Evolutionary conservation across 306 rosid species (phyloP).

Genomic region (Vicia faba): DNA sequence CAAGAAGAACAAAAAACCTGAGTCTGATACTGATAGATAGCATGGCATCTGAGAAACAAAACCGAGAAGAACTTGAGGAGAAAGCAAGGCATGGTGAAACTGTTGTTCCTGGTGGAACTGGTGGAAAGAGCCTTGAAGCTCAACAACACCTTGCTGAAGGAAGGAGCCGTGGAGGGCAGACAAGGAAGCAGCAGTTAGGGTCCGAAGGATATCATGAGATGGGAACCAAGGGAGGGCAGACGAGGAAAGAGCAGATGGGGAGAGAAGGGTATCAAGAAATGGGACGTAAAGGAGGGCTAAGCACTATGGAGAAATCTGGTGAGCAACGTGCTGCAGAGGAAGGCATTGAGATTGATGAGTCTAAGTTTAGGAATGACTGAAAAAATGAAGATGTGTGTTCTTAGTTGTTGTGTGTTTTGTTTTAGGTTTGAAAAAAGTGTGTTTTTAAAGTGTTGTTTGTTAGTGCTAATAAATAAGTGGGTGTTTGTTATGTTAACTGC

Average conservation of each 20-base stretch:
- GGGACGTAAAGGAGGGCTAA: slow-evolving; percentile 75
- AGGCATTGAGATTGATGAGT: slow-evolving; percentile 59
- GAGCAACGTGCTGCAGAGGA: slow-evolving; percentile 61
- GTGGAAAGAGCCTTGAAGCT: slow-evolving; percentile 79
- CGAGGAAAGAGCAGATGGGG: slow-evolving; percentile 66
- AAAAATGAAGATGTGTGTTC: neutral
- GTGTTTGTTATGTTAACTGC: neutral
- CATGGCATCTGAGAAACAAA: slow-evolving; percentile 59
- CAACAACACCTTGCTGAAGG: slow-evolving; percentile 86
- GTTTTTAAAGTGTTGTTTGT: neutral
- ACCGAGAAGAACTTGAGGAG: slow-evolving; percentile 55
- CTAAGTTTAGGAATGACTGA: slow-evolving; percentile 32
- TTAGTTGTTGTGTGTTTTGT: slow-evolving; percentile 19
- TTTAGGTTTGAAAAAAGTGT: neutral
- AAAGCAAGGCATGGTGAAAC: slow-evolving; percentile 73
- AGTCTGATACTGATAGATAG: neutral
- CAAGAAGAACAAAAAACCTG: neutral
- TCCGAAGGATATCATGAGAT: slow-evolving; percentile 60
- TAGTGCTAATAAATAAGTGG: neutral
- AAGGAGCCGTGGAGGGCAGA: slow-evolving; percentile 68
- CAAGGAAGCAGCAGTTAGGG: slow-evolving; percentile 69
- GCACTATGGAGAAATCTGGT: slow-evolving; percentile 57
- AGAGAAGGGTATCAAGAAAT: slow-evolving; percentile 58
- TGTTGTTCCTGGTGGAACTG: slow-evolving; percentile 80
- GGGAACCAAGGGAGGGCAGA: slow-evolving; percentile 65